Percentiles rank a stretch among this genome's conserved stretches.
Conservation (phyloP, 805 yeast species). For the Candida mattraensis region DNA sequence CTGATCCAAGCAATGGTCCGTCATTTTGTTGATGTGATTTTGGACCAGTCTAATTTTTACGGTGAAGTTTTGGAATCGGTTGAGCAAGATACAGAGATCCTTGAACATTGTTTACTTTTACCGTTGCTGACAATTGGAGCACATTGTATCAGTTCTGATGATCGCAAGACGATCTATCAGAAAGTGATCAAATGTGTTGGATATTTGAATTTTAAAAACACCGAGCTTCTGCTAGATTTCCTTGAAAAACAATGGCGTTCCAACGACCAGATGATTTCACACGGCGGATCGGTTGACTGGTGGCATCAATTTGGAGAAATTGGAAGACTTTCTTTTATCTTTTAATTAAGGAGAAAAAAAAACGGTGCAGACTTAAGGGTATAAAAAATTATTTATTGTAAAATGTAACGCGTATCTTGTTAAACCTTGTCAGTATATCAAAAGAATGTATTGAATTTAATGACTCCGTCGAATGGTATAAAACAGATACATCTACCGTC, state of each 20-base stretch:
- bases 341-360: constrained; percentile 9
- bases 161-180: constrained; percentile 16
- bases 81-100: constrained; percentile 5
- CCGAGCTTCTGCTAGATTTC: constrained; percentile 16
- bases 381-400: no score
- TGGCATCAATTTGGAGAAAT: constrained; percentile 19
- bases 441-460: no score
- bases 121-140: constrained; percentile 28
- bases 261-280: not conserved
- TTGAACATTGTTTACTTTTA: constrained; percentile 29
- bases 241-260: constrained; percentile 21
- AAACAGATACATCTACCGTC: no score
- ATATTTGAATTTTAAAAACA: constrained; percentile 25
- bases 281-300: constrained; percentile 10
- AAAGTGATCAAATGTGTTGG: constrained; percentile 14
- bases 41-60: not conserved
- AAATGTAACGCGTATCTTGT: no score
- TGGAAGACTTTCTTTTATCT: constrained; percentile 19
- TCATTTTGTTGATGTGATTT: constrained; percentile 11
- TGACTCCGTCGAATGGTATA: no score
- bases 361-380: no score
- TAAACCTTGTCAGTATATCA: no score
- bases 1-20: constrained; percentile 19
- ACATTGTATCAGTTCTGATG: constrained; percentile 15
- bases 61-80: not conserved